These are phyloP conservation scores for Penicillium sp. DNA, from an alignment of 2,329 filamentous ascomycete genomes.

Conservation along the genomic window DNA sequence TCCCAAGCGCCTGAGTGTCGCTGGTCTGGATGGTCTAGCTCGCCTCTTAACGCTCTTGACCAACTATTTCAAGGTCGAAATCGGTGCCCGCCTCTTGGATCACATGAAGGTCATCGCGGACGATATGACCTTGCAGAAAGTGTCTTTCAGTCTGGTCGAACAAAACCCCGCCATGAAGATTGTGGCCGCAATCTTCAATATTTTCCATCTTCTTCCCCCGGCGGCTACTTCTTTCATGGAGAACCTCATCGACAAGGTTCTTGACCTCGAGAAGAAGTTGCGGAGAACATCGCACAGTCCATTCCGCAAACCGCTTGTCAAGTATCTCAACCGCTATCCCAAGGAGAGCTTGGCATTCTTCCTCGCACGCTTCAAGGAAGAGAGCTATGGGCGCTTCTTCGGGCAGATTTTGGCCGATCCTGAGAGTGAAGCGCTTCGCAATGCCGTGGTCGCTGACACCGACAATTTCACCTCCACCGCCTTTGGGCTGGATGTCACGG, in stretches of 20 bases:
- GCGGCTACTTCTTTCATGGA: constrained; percentile 91
- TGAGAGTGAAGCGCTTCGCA: constrained; percentile 72
- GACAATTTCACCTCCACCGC: constrained; percentile 69
- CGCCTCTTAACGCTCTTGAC: constrained; percentile 87
- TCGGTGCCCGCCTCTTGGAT: constrained; percentile 87
- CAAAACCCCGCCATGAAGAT: constrained; percentile 93
- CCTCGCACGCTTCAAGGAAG: constrained; percentile 74
- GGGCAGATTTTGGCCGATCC: constrained; percentile 79
- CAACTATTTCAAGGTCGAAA: constrained; percentile 99
- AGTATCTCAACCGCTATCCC: constrained; percentile 90
- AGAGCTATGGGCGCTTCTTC: constrained; percentile 87
- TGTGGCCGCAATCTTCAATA: constrained; percentile 90
- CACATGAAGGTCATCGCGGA: constrained; percentile 92
- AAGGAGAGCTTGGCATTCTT: constrained; percentile 84
- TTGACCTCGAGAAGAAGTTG: constrained; percentile 82
- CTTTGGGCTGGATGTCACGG: constrained; percentile 61
- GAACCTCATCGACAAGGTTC: constrained; percentile 82
- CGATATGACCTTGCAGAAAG: constrained; percentile 74
- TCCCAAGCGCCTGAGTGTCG: constrained; percentile 82
- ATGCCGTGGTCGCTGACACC: constrained; percentile 71
- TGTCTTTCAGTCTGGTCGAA: constrained; percentile 93
- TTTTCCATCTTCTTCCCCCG: constrained; percentile 92
- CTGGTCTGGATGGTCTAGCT: constrained; percentile 87
- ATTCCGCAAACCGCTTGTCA: constrained; percentile 85
- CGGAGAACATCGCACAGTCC: constrained; percentile 87